Evolutionary conservation across 2,329 filamentous ascomycete species (phyloP).

Genomic region (Trichoderma oligosporum): DNA sequence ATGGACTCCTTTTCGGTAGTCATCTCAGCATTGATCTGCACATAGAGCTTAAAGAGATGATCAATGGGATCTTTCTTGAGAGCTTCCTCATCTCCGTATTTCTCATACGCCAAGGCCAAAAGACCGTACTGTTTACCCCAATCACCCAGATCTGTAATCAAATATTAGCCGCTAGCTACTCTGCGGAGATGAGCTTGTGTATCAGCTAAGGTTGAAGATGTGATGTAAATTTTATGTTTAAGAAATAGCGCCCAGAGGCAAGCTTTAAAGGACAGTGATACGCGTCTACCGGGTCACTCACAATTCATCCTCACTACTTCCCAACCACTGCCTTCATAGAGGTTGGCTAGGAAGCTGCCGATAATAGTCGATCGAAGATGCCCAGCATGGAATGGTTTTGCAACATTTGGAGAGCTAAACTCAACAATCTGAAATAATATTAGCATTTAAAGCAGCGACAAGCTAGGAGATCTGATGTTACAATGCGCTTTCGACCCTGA

Average conservation of each 20-base stretch:
- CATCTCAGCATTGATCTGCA: slow-evolving; percentile 68
- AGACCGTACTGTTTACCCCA: slow-evolving; percentile 78
- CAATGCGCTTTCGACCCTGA: slow-evolving; percentile 58
- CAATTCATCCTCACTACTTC: slow-evolving; percentile 68
- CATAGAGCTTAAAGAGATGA: slow-evolving; percentile 78
- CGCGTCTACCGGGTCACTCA: slow-evolving; percentile 17
- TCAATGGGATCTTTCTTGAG: slow-evolving; percentile 72
- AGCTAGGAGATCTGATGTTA: slow-evolving; percentile 7
- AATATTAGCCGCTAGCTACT: neutral
- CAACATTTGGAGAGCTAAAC: slow-evolving; percentile 83
- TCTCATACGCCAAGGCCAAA: slow-evolving; percentile 69
- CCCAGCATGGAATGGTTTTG: slow-evolving; percentile 78
- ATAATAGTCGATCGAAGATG: slow-evolving; percentile 77
- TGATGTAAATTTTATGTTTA: neutral
- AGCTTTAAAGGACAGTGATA: neutral
- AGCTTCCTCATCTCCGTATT: slow-evolving; percentile 69
- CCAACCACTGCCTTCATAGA: slow-evolving; percentile 69
- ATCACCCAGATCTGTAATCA: slow-evolving; percentile 60
- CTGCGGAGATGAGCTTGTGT: too few species aligned
- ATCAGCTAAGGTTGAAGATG: neutral
- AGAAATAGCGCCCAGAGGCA: neutral
- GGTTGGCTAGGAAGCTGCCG: slow-evolving; percentile 69
- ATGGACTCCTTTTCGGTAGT: slow-evolving; percentile 63
- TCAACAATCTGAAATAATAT: slow-evolving; percentile 56
- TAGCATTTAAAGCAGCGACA: neutral